Base-by-base conservation (phyloP, 305 asterid genomes). In the Rubia peregrina region DNA sequence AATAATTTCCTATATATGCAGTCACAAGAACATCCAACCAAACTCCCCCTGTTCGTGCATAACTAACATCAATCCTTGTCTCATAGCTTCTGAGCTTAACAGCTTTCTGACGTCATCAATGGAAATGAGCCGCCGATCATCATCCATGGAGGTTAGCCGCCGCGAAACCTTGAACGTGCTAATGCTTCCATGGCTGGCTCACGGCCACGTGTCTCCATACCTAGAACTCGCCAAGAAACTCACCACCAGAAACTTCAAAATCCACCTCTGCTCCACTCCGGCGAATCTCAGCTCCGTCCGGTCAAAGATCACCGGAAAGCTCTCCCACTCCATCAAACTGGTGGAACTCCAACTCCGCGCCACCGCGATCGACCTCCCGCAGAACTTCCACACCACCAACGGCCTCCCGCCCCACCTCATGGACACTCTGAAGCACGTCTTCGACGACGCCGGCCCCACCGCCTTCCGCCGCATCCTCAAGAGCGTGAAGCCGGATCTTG, bases 241-340 rank as follows among this genome's bases (percentile, higher is more conserved):
- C 57, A 16, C 6, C 21, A 1, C 22, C 9, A 51, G 59, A n/a
- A 17, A 51, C 59, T 51, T 51, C 59, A 51, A 51, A 6, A 51
- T 51, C 22, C 59, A 51, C 59, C 9, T 51, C 17, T 51, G 59
- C 22, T 51, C 59, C 6, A 51, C 59, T 17, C 10, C 59, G 59
- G 59, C 59, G 59, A 51, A 51, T 1, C 24, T 51, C 10, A 6
- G 59, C 21, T 51, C 24, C 24, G 59, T 17, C 22, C 24, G 59
- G 59, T 51, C 59, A 17, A 51, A 51, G 59, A 51, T 51, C 59
- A 51, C 59, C 22, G 59, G 59, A 51, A 51, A 51, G 59, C 59
- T 51, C 9, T 17, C 59, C 8, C 9, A n/a, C 10, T 51, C 59
- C 3, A 51, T 51, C 59, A 51, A 51, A 19, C 59, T 51, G 10